Percentiles rank a stretch among this genome's conserved stretches.
Conservation (phyloP, 495 filamentous ascomycete genomes). For the Jackrogersella multiformis region DNA sequence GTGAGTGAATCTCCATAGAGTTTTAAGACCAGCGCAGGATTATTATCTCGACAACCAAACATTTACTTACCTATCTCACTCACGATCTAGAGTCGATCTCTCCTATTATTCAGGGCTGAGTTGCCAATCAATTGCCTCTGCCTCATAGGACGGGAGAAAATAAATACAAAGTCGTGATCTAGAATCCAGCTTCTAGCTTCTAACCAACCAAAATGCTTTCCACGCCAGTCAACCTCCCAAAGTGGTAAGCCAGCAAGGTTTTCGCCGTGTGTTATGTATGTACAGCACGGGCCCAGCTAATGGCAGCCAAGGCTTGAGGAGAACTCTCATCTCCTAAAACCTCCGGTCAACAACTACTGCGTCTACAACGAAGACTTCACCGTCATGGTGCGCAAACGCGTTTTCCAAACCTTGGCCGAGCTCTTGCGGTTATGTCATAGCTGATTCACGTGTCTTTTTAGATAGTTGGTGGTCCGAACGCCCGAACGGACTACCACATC, state of each 20-base stretch:
- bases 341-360: slow-evolving; percentile 97
- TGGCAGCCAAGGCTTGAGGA: slow-evolving; percentile 76
- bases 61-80: too few relatives aligned
- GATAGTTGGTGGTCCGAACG: slow-evolving; percentile 97
- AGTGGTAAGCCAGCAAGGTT: slow-evolving; percentile 68
- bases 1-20: neutral
- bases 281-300: slow-evolving; percentile 23
- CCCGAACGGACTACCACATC: slow-evolving; percentile 97
- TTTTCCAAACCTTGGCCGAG: slow-evolving; percentile 6
- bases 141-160: neutral
- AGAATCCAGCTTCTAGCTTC: neutral
- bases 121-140: neutral
- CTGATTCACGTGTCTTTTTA: slow-evolving; percentile 41
- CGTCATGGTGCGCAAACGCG: slow-evolving; percentile 68
- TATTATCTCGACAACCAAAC: too few relatives aligned
- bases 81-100: neutral
- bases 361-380: slow-evolving; percentile 85
- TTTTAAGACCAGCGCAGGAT: neutral
- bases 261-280: too few relatives aligned
- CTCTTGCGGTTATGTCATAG: neutral
- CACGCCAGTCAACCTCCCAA: slow-evolving; percentile 78
- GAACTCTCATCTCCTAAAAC: slow-evolving; percentile 92
- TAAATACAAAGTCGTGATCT: slow-evolving; percentile 19
- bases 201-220: slow-evolving; percentile 54
- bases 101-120: neutral